Evolutionary conservation across 2,329 filamentous ascomycete species (phyloP).

Genomic region (Aspergillus sp.): DNA sequence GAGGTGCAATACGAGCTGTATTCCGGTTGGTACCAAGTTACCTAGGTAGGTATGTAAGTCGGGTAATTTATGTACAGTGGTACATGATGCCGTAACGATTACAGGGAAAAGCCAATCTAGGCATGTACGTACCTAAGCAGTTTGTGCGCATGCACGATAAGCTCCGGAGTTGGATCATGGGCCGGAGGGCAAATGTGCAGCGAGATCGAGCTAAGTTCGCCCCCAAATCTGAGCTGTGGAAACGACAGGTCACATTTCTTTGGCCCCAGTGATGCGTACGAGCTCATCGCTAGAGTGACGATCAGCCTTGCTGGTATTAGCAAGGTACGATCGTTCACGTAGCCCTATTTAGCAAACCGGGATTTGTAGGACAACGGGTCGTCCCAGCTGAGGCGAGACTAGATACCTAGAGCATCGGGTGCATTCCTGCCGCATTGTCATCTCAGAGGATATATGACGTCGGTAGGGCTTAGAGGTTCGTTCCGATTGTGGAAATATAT

Average conservation of each 20-base stretch:
- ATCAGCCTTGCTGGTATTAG: background rate
- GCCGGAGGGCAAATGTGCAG: background rate
- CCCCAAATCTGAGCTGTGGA: constrained; percentile 6
- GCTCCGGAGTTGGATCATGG: constrained; percentile 8
- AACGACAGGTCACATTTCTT: constrained; percentile 10
- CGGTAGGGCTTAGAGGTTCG: too few species aligned
- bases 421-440: too few species aligned
- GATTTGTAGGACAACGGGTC: too few species aligned
- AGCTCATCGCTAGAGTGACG: background rate
- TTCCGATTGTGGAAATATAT: too few species aligned
- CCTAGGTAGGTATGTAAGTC: too few species aligned
- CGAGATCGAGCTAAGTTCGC: background rate
- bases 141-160: constrained; percentile 6
- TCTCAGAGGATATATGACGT: too few species aligned
- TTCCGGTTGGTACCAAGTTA: background rate
- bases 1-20: background rate
- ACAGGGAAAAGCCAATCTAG: background rate
- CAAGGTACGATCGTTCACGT: background rate
- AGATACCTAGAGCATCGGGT: too few species aligned
- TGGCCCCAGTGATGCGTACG: background rate
- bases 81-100: too few species aligned
- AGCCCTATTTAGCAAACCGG: background rate
- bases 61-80: too few species aligned
- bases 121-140: background rate
- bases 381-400: too few species aligned